These are phyloP conservation scores for Botrytis cinerea DNA, from an alignment of 2,329 filamentous ascomycete species.

Conservation along the genomic window DNA sequence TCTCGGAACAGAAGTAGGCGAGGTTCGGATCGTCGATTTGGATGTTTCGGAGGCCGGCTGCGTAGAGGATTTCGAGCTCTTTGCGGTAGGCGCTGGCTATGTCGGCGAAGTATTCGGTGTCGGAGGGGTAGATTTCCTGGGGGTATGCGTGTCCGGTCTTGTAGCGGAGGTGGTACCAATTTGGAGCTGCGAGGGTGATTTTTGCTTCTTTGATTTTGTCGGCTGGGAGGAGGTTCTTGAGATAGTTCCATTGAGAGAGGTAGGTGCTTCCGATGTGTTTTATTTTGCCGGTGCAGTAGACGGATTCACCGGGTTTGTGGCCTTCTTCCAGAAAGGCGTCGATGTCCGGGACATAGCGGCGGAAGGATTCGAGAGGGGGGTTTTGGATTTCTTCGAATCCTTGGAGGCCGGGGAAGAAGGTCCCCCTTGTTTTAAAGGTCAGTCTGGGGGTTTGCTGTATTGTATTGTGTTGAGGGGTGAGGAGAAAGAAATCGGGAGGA, in stretches of 20 bases:
- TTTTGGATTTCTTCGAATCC: constrained; percentile 37
- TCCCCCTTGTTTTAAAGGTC: constrained; percentile 28
- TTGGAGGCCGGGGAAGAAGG: constrained; percentile 38
- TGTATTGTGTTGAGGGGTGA: neutral
- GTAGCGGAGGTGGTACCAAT: constrained; percentile 69
- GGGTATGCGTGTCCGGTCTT: constrained; percentile 54
- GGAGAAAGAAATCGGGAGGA: neutral
- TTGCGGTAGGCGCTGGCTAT: constrained; percentile 55
- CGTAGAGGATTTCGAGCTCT: constrained; percentile 55
- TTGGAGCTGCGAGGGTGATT: constrained; percentile 66
- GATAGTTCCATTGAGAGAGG: constrained; percentile 59
- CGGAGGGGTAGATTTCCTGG: constrained; percentile 51
- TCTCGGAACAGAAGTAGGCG: constrained; percentile 72
- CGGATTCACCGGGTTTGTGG: constrained; percentile 50
- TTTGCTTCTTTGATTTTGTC: constrained; percentile 66
- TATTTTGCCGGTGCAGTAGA: constrained; percentile 51
- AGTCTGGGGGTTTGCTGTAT: too few relatives aligned
- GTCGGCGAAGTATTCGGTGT: constrained; percentile 56
- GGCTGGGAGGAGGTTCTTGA: constrained; percentile 59
- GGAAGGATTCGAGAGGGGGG: constrained; percentile 44
- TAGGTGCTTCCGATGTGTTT: constrained; percentile 50
- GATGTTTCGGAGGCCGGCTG: constrained; percentile 54
- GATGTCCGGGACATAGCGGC: constrained; percentile 45
- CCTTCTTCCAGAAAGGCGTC: constrained; percentile 47
- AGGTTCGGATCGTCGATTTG: constrained; percentile 60